Conservation (phyloP, 176 grass and related monocot genomes). For the Avena eriantha region DNA sequence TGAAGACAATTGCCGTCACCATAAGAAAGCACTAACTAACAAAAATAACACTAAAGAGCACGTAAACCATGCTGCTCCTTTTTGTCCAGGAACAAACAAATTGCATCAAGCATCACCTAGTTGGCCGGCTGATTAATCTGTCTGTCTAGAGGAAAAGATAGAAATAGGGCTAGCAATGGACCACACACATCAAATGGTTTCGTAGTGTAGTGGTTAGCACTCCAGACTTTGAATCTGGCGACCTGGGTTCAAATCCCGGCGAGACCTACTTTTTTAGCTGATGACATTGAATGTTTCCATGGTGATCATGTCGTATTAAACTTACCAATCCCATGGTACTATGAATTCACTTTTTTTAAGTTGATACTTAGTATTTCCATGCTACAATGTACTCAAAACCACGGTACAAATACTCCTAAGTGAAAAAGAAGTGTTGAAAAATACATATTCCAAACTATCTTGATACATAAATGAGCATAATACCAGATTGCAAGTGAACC, state of each 20-base stretch:
- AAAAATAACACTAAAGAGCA: conserved; percentile 9
- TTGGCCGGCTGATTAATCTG: not conserved
- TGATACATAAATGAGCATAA: not conserved
- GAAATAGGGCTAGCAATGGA: not conserved
- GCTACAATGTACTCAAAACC: not conserved
- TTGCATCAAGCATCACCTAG: not conserved
- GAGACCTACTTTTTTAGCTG: conserved; percentile 14
- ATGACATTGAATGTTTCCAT: not conserved
- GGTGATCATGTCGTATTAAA: not conserved
- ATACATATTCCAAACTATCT: not conserved
- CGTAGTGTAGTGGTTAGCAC: conserved; percentile 99
- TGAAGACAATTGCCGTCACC: conserved; percentile 8
- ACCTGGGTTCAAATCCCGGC: conserved; percentile 99
- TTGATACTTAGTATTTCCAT: not conserved
- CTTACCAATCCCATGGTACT: not conserved
- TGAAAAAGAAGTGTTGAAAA: not conserved
- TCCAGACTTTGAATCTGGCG: conserved; percentile 99
- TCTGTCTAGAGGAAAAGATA: not conserved
- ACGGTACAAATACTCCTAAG: not conserved
- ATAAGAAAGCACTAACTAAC: not conserved
- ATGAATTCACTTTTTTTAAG: not conserved
- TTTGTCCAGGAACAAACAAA: not conserved
- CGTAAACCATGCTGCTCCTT: not conserved
- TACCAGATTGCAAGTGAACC: not conserved
- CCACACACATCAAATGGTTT: conserved; percentile 15